A percentile compares a stretch with the other conserved stretches of the same genome.
Evolutionary conservation across 768 basidiomycete genomes (phyloP).

Genomic region (Sistotremastrum suecicum): DNA sequence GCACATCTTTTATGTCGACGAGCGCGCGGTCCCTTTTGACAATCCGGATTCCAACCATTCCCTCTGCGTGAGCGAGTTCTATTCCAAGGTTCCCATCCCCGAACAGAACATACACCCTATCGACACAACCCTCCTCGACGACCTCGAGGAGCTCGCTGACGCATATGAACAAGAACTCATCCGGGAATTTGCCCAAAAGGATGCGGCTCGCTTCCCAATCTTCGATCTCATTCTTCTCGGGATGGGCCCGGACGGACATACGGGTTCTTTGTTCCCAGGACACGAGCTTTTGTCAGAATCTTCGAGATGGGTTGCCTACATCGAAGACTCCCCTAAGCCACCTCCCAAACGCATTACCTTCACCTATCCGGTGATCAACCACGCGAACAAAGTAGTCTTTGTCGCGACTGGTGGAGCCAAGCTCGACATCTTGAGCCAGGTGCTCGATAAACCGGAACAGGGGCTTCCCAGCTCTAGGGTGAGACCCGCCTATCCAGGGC

Average conservation of each 20-base stretch:
- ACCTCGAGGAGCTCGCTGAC: conserved; percentile 70
- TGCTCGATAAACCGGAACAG: conserved; percentile 71
- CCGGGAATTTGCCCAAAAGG: conserved; percentile 79
- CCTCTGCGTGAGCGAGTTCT: conserved; percentile 59
- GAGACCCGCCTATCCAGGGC: conserved; percentile 62
- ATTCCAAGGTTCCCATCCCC: conserved; percentile 73
- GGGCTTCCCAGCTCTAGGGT: conserved; percentile 78
- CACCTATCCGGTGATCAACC: conserved; percentile 84
- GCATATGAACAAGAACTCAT: conserved; percentile 78
- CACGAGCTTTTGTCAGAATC: conserved; percentile 73
- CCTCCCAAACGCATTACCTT: conserved; percentile 84
- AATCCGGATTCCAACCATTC: conserved; percentile 86
- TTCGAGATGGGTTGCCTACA: conserved; percentile 88
- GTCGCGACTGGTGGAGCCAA: conserved; percentile 79
- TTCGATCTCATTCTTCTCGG: conserved; percentile 97
- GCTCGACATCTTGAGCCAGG: conserved; percentile 49
- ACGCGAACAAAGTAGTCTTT: conserved; percentile 78
- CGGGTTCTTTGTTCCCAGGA: conserved; percentile 92
- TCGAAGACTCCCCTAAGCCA: conserved; percentile 91
- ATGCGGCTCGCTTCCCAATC: conserved; percentile 90
- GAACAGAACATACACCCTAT: conserved; percentile 67
- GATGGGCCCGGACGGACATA: conserved; percentile 97
- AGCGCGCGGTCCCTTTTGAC: conserved; percentile 88
- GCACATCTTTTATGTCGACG: conserved; percentile 97
- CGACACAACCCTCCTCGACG: conserved; percentile 48